phyloP scores from a whole-genome alignment of 2,329 filamentous ascomycete species.

The Chaetomiaceae sp. region DNA sequence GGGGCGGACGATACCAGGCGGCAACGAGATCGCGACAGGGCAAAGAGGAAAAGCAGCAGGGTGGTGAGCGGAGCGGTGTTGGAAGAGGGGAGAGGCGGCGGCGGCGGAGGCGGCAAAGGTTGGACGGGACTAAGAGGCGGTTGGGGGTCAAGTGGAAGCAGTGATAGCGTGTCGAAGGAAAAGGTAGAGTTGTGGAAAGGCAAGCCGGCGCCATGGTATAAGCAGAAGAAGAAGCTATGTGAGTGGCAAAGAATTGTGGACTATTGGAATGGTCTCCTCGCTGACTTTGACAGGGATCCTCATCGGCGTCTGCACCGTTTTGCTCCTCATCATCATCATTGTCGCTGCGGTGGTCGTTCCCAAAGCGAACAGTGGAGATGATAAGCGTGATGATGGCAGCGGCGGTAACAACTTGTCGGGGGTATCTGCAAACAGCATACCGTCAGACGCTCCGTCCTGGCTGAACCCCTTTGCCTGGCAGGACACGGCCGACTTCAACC shows the following conservation, averaged over 20 bases:
- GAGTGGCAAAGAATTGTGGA: slow-evolving; percentile 29
- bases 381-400: slow-evolving; percentile 23
- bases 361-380: slow-evolving; percentile 41
- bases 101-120: slow-evolving; percentile 13
- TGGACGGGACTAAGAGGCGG: slow-evolving; percentile 17
- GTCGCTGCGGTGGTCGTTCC: slow-evolving; percentile 60
- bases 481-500: slow-evolving; percentile 84
- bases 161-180: slow-evolving; percentile 37
- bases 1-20: slow-evolving; percentile 3
- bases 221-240: slow-evolving; percentile 57
- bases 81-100: slow-evolving; percentile 24
- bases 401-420: slow-evolving; percentile 41
- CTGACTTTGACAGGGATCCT: slow-evolving; percentile 42
- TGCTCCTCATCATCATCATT: slow-evolving; percentile 61
- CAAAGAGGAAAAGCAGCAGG: slow-evolving; percentile 7
- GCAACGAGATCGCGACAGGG: not conserved
- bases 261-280: not conserved
- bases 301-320: slow-evolving; percentile 44
- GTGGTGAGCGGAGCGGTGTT: slow-evolving; percentile 22
- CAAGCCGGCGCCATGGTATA: slow-evolving; percentile 33
- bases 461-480: slow-evolving; percentile 91
- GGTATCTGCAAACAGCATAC: slow-evolving; percentile 52
- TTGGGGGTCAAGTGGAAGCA: slow-evolving; percentile 38
- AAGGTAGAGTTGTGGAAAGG: slow-evolving; percentile 44
- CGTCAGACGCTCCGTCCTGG: slow-evolving; percentile 61